Conservation (phyloP, 2,329 filamentous ascomycete species). For the Cercospora nicotianae region DNA sequence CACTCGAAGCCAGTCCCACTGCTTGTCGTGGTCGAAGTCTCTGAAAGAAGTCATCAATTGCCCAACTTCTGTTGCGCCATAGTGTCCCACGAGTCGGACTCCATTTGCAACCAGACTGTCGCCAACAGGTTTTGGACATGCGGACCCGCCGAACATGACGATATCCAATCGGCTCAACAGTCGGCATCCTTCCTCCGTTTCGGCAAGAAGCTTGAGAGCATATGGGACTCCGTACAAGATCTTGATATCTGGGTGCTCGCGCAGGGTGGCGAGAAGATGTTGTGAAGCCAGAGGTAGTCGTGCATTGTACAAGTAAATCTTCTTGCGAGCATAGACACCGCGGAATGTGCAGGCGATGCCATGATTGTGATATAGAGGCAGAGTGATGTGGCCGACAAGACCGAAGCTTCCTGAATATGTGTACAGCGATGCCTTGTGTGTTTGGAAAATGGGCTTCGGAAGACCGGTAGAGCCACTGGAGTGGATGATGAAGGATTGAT, state of each 20-base stretch:
- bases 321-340: conserved; percentile 53
- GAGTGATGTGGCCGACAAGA: conserved; percentile 54
- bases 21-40: conserved; percentile 50
- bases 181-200: conserved; percentile 53
- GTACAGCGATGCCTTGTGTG: conserved; percentile 52
- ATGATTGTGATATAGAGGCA: conserved; percentile 62
- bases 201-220: conserved; percentile 62
- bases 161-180: conserved; percentile 32
- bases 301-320: conserved; percentile 57
- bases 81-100: conserved; percentile 40
- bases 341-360: conserved; percentile 58
- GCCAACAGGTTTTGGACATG: conserved; percentile 40
- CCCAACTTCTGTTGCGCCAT: conserved; percentile 59
- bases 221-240: conserved; percentile 60
- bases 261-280: conserved; percentile 35
- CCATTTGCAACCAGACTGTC: conserved; percentile 36
- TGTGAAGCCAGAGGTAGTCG: conserved; percentile 54
- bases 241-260: conserved; percentile 49
- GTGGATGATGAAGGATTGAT: conserved; percentile 46
- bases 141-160: conserved; percentile 38
- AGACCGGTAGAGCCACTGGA: conserved; percentile 59
- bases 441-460: conserved; percentile 63
- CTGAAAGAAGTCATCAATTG: conserved; percentile 63
- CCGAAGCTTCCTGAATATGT: conserved; percentile 51
- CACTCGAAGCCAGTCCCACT: conserved; percentile 59